phyloP scores from a whole-genome alignment of 1,284 basidiomycete genomes.

The Kwoniella shivajii region DNA sequence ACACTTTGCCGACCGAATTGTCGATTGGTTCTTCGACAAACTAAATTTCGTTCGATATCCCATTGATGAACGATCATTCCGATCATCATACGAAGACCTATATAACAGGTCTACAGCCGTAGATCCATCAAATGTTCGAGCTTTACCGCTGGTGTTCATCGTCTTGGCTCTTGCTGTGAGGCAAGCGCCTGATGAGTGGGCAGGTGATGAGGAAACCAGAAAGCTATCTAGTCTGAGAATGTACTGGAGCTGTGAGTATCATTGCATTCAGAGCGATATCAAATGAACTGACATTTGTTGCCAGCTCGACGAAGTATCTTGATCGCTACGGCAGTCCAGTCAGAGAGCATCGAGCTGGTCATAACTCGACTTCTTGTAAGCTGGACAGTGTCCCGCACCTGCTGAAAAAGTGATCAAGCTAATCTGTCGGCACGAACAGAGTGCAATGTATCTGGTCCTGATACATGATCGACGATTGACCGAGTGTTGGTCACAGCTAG shows the following conservation, averaged over 20 bases:
- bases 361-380: conserved; percentile 78
- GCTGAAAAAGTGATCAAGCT: too few species aligned
- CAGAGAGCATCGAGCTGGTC: conserved; percentile 86
- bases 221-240: conserved; percentile 79
- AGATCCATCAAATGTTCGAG: conserved; percentile 81
- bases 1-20: conserved; percentile 66
- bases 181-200: conserved; percentile 79
- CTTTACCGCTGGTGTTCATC: conserved; percentile 86
- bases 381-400: conserved; percentile 2
- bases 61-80: conserved; percentile 82
- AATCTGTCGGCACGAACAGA: too few species aligned
- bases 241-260: conserved; percentile 90
- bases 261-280: not conserved
- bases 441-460: conserved; percentile 85
- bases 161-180: conserved; percentile 88
- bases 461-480: conserved; percentile 55
- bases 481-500: conserved; percentile 93
- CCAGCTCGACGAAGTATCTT: conserved; percentile 79
- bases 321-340: conserved; percentile 85
- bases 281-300: not conserved
- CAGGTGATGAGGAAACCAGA: conserved; percentile 71
- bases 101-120: conserved; percentile 71
- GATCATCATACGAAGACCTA: conserved; percentile 75
- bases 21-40: conserved; percentile 55
- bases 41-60: conserved; percentile 96